A percentile compares a stretch with the other conserved stretches of the same genome.
Conservation (phyloP, 345 rosid genomes). For the Euphorbia lathyris region DNA sequence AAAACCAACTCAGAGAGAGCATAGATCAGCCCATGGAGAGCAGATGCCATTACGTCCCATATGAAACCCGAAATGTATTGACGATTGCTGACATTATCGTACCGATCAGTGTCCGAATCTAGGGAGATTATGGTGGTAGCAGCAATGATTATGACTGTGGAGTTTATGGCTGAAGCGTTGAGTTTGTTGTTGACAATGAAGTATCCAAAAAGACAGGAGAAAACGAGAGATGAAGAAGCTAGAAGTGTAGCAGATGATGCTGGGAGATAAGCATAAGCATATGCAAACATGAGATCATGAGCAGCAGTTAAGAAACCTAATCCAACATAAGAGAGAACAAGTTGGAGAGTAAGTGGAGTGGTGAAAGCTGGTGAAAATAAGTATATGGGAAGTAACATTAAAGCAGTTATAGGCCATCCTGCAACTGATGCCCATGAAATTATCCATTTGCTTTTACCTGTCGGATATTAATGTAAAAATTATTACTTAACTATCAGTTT, state of each 20-base stretch:
- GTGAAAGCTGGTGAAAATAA: constrained; percentile 40
- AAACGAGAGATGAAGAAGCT: constrained; percentile 73
- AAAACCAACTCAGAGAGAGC: constrained; percentile 79
- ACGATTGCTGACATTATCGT: constrained; percentile 37
- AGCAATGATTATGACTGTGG: constrained; percentile 64
- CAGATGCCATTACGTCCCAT: constrained; percentile 82
- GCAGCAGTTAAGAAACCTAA: constrained; percentile 75
- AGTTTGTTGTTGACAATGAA: constrained; percentile 29
- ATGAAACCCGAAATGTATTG: constrained; percentile 69
- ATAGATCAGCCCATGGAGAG: constrained; percentile 82
- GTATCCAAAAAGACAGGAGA: constrained; percentile 67
- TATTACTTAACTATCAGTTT: no score
- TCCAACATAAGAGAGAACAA: constrained; percentile 47
- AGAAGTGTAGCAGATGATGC: constrained; percentile 86
- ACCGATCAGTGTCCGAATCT: constrained; percentile 73
- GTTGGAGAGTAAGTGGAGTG: constrained; percentile 49
- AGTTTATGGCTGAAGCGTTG: constrained; percentile 50
- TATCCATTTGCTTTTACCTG: constrained; percentile 68
- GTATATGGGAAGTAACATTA: constrained; percentile 55
- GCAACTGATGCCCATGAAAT: constrained; percentile 88
- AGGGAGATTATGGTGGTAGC: constrained; percentile 67
- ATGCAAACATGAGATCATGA: constrained; percentile 82
- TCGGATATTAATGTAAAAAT: no score
- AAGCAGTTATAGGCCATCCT: constrained; percentile 76
- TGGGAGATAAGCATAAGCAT: constrained; percentile 84